Base-by-base conservation (phyloP, 2,329 filamentous ascomycete species). In the Fusarium falciforme region DNA sequence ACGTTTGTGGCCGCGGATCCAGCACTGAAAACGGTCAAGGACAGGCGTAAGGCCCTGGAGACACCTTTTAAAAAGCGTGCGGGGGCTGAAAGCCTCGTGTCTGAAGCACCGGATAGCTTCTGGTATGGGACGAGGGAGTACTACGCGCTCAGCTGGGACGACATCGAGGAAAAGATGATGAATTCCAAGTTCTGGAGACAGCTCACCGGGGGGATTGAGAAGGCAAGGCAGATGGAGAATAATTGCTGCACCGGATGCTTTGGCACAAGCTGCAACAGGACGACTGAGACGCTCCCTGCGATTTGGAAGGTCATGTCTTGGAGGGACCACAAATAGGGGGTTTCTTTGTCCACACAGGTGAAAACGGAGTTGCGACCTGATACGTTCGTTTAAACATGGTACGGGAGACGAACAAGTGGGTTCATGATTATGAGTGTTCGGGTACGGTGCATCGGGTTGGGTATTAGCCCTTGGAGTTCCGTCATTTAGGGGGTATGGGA, bases 301-400 rank as follows among this genome's bases (percentile, higher is more conserved):
- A 22, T 31, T 14, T 61, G 58, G 38, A 61, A 61, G 58, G 16
- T 61, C 58, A 61, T 61, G 58, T 33, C 58, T 14, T 61, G 58
- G 58, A 61, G 29, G 9, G 58, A 47, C 16, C 27, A 6, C 16
- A 16, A 40, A 17, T 38, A 58, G 55, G 20, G 55, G 14, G 25
- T 10, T 31, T 55, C n/a, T 22, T 55, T 22, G 29, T 33, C 9
- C 17, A 55, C 29, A 17, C 27, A 17, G 31, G 11, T 25, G 52
- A 10, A 29, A 17, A n/a, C 22, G 22, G 14, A 6, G 47, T 20
- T 54, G 10, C 17, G 10, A 52, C 16, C 12, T 29, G 25, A 6
- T 6, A 49, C 44, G n/a, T 52, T n/a, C 16, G 6, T 54, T 31
- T 4, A 14, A 31, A 31, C 10, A 20, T 33, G 27, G 17, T 4